Base-by-base conservation (phyloP, 1,284 basidiomycete genomes). In the Puccinia novopanici region DNA sequence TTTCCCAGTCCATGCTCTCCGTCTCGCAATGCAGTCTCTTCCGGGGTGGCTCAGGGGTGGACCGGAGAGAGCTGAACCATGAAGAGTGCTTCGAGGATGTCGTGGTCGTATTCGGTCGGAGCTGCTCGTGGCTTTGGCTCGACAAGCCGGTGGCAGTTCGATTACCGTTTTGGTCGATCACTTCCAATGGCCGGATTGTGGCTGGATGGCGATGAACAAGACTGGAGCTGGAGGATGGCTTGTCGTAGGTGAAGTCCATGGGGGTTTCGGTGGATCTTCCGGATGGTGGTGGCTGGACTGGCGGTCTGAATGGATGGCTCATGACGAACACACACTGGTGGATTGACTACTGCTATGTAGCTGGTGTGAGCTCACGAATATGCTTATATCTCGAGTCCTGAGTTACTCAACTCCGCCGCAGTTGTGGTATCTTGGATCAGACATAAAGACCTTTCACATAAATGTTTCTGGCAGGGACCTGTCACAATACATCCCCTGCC, bases 231-330 rank as follows among this genome's bases (percentile, higher is more conserved):
- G 74, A 27, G 4, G 68, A 50, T 13, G 74, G 45, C 12, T 42
- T 76, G 42, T 76, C 74, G 57, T 76, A 76, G 63, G 59, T 52
- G 74, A 76, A 76, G 57, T 76, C 74, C 74, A 76, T 76, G 42
- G 74, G 74, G 1, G 40, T 52, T 45, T 76, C 74, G 30, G 55
- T 76, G 30, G 74, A 76, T 76, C 74, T 76, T 12, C 40, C 48
- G 3, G 52, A 24, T 40, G 72, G 24, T 9, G 30, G 30, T 24
- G n/a, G 74, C 45, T 59, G 59, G 13, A 34, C 13, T 45, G 55
- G 74, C 0, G 74, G 74, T 67, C 74, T 24, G 42, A 76, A 76
- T 13, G 74, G 74, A 76, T 76, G 74, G 24, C n/a, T 42, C n/a
- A n/a, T n/a, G n/a, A n/a, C n/a, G n/a, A n/a, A n/a, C n/a, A n/a